Conservation (phyloP, 352 stramenopile genomes). For the Phytophthora aleatoria region DNA sequence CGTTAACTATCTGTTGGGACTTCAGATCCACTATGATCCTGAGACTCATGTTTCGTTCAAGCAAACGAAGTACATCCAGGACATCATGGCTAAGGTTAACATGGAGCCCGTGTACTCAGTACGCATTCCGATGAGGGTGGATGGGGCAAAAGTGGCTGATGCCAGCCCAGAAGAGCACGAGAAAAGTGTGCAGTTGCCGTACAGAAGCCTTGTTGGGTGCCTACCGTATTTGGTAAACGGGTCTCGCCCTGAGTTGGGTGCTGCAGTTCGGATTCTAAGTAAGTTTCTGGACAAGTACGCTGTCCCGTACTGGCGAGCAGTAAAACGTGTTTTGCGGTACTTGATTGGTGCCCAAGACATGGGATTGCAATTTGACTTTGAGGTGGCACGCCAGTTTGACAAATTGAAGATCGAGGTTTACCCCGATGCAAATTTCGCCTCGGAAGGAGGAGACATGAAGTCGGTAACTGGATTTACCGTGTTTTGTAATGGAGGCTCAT, state of each 20-base stretch:
- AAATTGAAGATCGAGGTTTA: constrained; percentile 23
- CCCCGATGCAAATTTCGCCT: constrained; percentile 22
- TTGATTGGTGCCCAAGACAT: constrained; percentile 9
- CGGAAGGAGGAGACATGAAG: constrained; percentile 14
- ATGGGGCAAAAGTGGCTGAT: constrained; percentile 5
- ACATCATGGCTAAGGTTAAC: constrained; percentile 15
- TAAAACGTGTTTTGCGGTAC: constrained; percentile 17
- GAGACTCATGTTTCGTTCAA: constrained; percentile 11
- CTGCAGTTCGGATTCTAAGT: constrained; percentile 8
- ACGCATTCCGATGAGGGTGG: constrained; percentile 10
- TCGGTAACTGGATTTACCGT: constrained; percentile 22
- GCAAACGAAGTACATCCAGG: constrained; percentile 23
- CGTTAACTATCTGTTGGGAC: constrained; percentile 16
- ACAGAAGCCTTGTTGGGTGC: constrained; percentile 14
- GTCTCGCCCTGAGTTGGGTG: constrained; percentile 3
- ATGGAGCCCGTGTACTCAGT: constrained; percentile 12
- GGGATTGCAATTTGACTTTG: constrained; percentile 10
- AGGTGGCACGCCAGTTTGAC: constrained; percentile 2
- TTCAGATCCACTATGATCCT: constrained; percentile 9
- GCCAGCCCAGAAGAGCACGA: constrained; percentile 8
- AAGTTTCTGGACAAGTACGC: constrained; percentile 14
- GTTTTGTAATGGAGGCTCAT: constrained; percentile 7
- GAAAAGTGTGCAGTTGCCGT: constrained; percentile 3
- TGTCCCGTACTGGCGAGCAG: constrained; percentile 9
- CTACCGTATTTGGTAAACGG: constrained; percentile 18